Evolutionary conservation across 2,329 filamentous ascomycete genomes (phyloP), one percentile per base, ranked within the genome.

Genomic region (Paecilomyces sp.): DNA sequence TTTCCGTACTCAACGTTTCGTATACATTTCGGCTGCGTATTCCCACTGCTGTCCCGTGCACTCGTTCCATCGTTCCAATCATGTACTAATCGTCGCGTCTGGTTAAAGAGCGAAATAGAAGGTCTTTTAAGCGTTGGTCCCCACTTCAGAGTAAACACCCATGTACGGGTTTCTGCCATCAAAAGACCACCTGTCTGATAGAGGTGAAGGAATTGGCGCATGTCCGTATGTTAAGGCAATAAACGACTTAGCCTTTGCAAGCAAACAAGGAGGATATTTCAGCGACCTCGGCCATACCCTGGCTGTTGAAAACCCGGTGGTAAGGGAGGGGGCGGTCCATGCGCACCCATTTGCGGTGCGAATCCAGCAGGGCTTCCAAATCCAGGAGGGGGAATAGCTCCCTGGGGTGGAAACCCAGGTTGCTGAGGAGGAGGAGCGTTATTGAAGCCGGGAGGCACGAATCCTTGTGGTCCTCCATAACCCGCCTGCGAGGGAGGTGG

Each of bases 401-500:
- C 75, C 61, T 73, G 74, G 34, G 72, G 68, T 13, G 71, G 68
- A 52, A 69, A 74, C 3, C 66, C 56, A 12, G 68, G 52, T 56
- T 69, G 69, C 53, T 71, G 70, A 33, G 66, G 61, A n/a, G 69
- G 70, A 33, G 66, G 61, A n/a, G 69, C 56, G 54, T 65, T 70
- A 62, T 67, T 73, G 60, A 76, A 79, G 56, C 71, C 74, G 56
- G 70, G 71, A 31, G 74, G 75, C 18, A 72, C 57, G 62, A 80
- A 78, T 13, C 73, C 65, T 62, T 76, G 70, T 52, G 75, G 87
- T 9, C 88, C 88, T 51, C 87, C 88, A 69, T 88, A 89, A 1
- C 86, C 86, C 56, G 79, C 85, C 67, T 88, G 85, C 15, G 81
- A 85, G 18, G 86, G 86, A 3, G 88, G 88, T n/a, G 88, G 88